Conservation (phyloP, 805 yeast species). For the Henningerozyma blattae region DNA sequence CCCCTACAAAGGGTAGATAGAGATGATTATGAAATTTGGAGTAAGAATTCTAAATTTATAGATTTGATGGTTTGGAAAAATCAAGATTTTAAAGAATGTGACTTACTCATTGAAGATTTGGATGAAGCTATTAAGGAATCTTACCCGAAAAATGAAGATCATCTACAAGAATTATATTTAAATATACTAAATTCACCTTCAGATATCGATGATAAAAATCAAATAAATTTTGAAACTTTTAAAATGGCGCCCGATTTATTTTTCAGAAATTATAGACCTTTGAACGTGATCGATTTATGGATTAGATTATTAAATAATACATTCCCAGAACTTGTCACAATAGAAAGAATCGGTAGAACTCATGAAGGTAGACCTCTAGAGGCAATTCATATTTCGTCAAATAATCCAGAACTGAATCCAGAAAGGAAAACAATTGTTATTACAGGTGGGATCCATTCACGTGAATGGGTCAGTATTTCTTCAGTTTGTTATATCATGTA, state of each 20-base stretch:
- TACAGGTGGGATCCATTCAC: slow-evolving; percentile 78
- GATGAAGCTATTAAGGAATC: slow-evolving; percentile 46
- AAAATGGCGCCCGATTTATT: slow-evolving; percentile 37
- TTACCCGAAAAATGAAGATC: slow-evolving; percentile 27
- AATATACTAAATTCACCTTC: background rate
- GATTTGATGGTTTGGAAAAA: slow-evolving; percentile 30
- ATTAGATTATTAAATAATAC: slow-evolving; percentile 45
- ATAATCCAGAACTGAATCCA: slow-evolving; percentile 26
- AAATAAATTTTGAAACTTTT: background rate
- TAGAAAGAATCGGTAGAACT: slow-evolving; percentile 65
- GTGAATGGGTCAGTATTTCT: slow-evolving; percentile 80
- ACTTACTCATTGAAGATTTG: slow-evolving; percentile 39
- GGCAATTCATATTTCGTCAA: slow-evolving; percentile 51
- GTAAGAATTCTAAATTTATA: slow-evolving; percentile 30
- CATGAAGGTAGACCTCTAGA: slow-evolving; percentile 61
- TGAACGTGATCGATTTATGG: slow-evolving; percentile 65
- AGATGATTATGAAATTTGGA: slow-evolving; percentile 36
- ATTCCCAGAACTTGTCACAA: slow-evolving; percentile 48
- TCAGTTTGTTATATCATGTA: slow-evolving; percentile 48
- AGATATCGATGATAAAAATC: background rate
- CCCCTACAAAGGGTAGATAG: slow-evolving; percentile 1
- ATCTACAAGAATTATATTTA: no score
- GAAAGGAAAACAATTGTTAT: slow-evolving; percentile 57
- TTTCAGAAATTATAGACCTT: slow-evolving; percentile 57
- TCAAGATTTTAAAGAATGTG: slow-evolving; percentile 15